Conservation (phyloP, 768 basidiomycete species). For the Pisolithus marmoratus region DNA sequence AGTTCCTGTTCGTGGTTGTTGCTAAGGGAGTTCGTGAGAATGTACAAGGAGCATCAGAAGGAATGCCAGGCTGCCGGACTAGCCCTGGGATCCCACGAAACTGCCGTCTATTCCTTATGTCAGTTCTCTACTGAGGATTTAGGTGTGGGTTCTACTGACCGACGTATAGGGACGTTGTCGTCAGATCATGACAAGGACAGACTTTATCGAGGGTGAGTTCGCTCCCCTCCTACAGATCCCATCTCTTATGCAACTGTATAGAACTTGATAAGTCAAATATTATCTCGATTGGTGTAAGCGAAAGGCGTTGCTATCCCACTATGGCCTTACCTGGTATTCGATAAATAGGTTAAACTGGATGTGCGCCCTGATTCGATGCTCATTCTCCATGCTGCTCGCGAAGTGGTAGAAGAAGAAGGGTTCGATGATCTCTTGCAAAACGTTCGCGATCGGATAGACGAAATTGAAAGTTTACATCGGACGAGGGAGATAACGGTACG, state of each 20-base stretch:
- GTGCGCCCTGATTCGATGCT: conserved; percentile 79
- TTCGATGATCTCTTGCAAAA: conserved; percentile 74
- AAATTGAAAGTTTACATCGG: conserved; percentile 80
- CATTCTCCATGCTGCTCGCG: conserved; percentile 64
- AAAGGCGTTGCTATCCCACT: not conserved
- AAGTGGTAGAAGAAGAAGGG: conserved; percentile 66
- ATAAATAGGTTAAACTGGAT: conserved; percentile 58
- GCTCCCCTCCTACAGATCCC: not conserved
- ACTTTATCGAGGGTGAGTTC: conserved; percentile 68
- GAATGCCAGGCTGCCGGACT: conserved; percentile 35
- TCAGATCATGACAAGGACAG: conserved; percentile 78
- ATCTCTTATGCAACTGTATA: conserved; percentile 14
- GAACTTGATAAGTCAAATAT: conserved; percentile 68
- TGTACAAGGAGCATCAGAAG: conserved; percentile 45
- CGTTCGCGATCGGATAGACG: conserved; percentile 73
- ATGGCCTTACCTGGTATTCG: not conserved
- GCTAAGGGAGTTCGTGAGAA: conserved; percentile 65
- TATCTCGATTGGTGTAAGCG: conserved; percentile 70
- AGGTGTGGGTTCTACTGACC: not conserved
- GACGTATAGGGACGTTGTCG: conserved; percentile 57
- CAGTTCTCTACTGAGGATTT: conserved; percentile 1
- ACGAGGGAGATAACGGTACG: conserved; percentile 72
- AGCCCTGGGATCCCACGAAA: conserved; percentile 39
- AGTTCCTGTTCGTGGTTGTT: conserved; percentile 78
- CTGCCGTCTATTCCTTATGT: conserved; percentile 65